These are phyloP conservation scores for Physcia stellaris DNA, from an alignment of 495 filamentous ascomycete genomes.

Conservation along the genomic window DNA sequence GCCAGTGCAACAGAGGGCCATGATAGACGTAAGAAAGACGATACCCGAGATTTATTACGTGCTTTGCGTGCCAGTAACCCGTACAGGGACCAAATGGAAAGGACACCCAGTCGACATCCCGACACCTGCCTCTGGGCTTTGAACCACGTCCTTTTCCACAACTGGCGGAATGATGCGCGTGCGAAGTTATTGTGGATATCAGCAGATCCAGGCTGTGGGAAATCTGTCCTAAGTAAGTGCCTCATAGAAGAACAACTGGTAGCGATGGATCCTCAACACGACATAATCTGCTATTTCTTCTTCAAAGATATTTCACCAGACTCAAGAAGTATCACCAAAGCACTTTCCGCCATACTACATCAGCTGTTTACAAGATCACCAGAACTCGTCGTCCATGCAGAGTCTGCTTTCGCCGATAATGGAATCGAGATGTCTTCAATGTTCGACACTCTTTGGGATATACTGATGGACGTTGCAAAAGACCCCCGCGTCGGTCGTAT, in stretches of 20 bases:
- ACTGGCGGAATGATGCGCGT: slow-evolving; percentile 16
- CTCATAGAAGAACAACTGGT: slow-evolving; percentile 20
- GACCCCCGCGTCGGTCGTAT: slow-evolving; percentile 29
- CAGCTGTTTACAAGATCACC: slow-evolving; percentile 23
- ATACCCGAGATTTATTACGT: no score
- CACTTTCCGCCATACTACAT: slow-evolving; percentile 28
- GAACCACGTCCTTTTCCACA: slow-evolving; percentile 18
- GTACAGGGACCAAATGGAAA: slow-evolving; percentile 8
- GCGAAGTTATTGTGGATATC: slow-evolving; percentile 30
- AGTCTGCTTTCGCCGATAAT: slow-evolving; percentile 18
- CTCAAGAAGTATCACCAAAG: slow-evolving; percentile 19
- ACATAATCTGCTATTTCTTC: slow-evolving; percentile 35
- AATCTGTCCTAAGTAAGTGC: slow-evolving; percentile 27
- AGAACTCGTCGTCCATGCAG: slow-evolving; percentile 17
- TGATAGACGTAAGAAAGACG: slow-evolving; percentile 1
- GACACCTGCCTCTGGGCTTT: slow-evolving; percentile 28
- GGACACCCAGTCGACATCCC: slow-evolving; percentile 11
- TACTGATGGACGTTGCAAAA: slow-evolving; percentile 20
- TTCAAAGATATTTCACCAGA: slow-evolving; percentile 28
- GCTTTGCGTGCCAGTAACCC: no score
- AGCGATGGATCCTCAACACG: slow-evolving; percentile 6
- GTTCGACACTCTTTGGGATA: slow-evolving; percentile 28
- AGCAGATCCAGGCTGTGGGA: slow-evolving; percentile 31
- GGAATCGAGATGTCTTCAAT: slow-evolving; percentile 20
- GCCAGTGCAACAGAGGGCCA: background rate